Conservation (phyloP, 78 protist species). For the slime mould (Dictyostelium discoideum) region dicty_2.7 NC_007089.4:1275501-1276000, state of each 20-base stretch:
- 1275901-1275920: conserved; percentile 89
- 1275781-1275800: conserved; percentile 24
- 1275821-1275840: conserved; percentile 90
- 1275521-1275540: conserved; percentile 48
- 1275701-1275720: conserved; percentile 86
- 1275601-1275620: conserved; percentile 92
- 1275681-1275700: conserved; percentile 79
- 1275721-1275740: too few relatives aligned
- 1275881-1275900: conserved; percentile 61
- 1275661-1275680: conserved; percentile 97
- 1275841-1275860: conserved; percentile 95
- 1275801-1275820: conserved; percentile 95
- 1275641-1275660: conserved; percentile 96
- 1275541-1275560: conserved; percentile 95
- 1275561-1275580: conserved; percentile 95
- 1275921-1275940: conserved; percentile 91
- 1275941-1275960: conserved; percentile 88
- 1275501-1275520: background rate
- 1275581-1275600: conserved; percentile 97
- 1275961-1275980: background rate
- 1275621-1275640: conserved; percentile 95
- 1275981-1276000: background rate
- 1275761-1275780: too few relatives aligned
- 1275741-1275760: too few relatives aligned
- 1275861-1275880: conserved; percentile 88